Evolutionary conservation across 495 filamentous ascomycete genomes (phyloP).

Genomic region (Lasiosphaeria hispida): DNA sequence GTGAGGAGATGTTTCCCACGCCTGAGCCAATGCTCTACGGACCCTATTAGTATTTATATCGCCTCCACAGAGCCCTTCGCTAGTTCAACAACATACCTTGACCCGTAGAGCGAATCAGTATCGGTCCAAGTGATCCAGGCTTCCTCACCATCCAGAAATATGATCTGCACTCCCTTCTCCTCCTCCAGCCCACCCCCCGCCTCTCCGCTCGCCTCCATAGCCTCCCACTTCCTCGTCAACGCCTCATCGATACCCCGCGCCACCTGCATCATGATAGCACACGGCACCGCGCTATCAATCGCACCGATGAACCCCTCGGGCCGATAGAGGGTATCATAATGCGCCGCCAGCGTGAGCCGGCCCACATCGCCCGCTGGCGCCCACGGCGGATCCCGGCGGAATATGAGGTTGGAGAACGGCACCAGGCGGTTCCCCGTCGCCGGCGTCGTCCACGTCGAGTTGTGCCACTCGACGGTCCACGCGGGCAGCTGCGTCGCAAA

Average conservation of each 20-base stretch:
- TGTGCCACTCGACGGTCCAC: constrained; percentile 81
- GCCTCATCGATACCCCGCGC: constrained; percentile 76
- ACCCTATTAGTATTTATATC: constrained; percentile 7
- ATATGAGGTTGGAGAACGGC: constrained; percentile 83
- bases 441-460: constrained; percentile 80
- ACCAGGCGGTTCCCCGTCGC: constrained; percentile 63
- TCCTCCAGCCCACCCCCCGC: constrained; percentile 56
- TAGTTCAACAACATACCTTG: constrained; percentile 50
- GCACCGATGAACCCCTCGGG: constrained; percentile 92
- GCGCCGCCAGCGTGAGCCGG: constrained; percentile 81
- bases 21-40: constrained; percentile 27
- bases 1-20: constrained; percentile 24
- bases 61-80: background rate
- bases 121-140: constrained; percentile 78
- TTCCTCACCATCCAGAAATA: constrained; percentile 93
- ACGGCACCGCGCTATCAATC: constrained; percentile 88
- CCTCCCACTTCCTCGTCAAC: constrained; percentile 75
- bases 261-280: constrained; percentile 86
- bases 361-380: constrained; percentile 67
- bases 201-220: constrained; percentile 57
- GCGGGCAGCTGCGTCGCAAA: constrained; percentile 68
- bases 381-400: constrained; percentile 89
- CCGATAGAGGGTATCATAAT: constrained; percentile 84
- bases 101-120: constrained; percentile 82
- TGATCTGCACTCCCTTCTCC: constrained; percentile 80